Evolutionary conservation across 495 filamentous ascomycete genomes (phyloP).

Genomic region (Neurospora sp.): DNA sequence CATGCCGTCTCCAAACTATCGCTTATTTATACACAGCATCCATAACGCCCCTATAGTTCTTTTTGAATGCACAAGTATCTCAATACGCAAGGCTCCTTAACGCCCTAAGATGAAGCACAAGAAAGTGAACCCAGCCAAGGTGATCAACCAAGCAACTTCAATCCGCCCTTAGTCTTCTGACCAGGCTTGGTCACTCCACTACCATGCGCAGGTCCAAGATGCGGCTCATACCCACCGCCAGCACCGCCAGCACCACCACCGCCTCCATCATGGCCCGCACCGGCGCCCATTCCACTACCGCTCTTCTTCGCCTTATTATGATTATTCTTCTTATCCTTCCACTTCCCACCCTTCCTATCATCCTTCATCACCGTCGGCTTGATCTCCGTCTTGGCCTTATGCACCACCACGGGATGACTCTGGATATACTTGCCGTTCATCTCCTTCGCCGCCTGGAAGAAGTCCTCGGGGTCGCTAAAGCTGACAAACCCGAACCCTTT

Average conservation of each 20-base stretch:
- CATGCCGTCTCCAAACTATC: not conserved
- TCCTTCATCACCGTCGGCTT: conserved; percentile 49
- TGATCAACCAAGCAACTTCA: conserved; percentile 64
- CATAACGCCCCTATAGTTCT: not conserved
- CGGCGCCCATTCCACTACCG: conserved; percentile 18
- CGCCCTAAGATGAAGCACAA: not conserved
- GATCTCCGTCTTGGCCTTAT: conserved; percentile 84
- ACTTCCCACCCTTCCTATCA: conserved; percentile 23
- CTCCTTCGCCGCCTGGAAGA: conserved; percentile 87
- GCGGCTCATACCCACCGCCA: conserved; percentile 28
- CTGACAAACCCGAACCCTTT: conserved; percentile 95
- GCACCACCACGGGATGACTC: conserved; percentile 80
- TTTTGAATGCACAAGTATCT: not conserved
- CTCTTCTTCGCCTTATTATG: conserved; percentile 25
- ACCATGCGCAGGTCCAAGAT: conserved; percentile 38
- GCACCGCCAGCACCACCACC: conserved; percentile 10
- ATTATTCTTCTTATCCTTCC: conserved; percentile 22
- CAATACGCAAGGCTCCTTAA: not conserved
- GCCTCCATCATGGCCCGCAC: conserved; percentile 16
- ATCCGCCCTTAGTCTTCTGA: conserved; percentile 67
- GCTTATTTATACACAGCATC: not conserved
- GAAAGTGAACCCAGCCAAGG: not conserved
- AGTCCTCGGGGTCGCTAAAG: conserved; percentile 91
- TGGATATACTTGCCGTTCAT: conserved; percentile 99
- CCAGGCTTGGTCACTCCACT: conserved; percentile 69